Base-by-base conservation (phyloP, 2,329 filamentous ascomycete species). In the Chrysoporthe deuterocubensis region DNA sequence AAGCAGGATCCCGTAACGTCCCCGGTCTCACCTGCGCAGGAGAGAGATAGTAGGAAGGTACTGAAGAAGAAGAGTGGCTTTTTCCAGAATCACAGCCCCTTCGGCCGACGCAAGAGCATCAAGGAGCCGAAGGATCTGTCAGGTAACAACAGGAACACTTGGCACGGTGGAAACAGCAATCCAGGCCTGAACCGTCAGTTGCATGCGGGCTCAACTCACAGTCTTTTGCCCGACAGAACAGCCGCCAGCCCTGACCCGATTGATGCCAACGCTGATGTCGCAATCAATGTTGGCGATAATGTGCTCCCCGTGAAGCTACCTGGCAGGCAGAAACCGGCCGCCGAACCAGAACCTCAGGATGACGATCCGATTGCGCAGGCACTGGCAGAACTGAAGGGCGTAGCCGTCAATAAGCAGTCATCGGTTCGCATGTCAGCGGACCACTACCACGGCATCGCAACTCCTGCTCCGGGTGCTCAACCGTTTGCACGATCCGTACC, bases 231-330 rank as follows among this genome's bases (percentile, higher is more conserved):
- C 11, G 81, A 85, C 50, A 81, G 83, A 48, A 34, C 68, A 18
- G 81, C 82, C 9, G 80, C 81, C 16, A 96, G 93, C 74, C 93
- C 93, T 3, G 93, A 96, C 64, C 92, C 92, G 1, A 94, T 96
- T 48, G 96, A 97, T 75, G 94, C 95, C 66, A 90, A 96, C 70
- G 94, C 95, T 50, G 97, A 92, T 77, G 90, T 98, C 74, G 95
- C 97, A 70, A 85, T 99, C 40, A 97, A 97, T 74, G 88, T 99
- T 65, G 96, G 96, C 8, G 93, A 96, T 74, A 99, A 99, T 74
- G 93, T 99, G 13, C 97, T 99, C 74, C 90, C 97, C 67, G 95
- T 99, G 11, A 91, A 92, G 14, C 91, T 91, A 9, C 90, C 93
- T 0, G 92, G 95, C 69, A 86, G 84, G 71, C 85, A 84, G 71